Evolutionary conservation across 2,329 filamentous ascomycete species (phyloP).

Genomic region (Pseudogymnoascus sp.): DNA sequence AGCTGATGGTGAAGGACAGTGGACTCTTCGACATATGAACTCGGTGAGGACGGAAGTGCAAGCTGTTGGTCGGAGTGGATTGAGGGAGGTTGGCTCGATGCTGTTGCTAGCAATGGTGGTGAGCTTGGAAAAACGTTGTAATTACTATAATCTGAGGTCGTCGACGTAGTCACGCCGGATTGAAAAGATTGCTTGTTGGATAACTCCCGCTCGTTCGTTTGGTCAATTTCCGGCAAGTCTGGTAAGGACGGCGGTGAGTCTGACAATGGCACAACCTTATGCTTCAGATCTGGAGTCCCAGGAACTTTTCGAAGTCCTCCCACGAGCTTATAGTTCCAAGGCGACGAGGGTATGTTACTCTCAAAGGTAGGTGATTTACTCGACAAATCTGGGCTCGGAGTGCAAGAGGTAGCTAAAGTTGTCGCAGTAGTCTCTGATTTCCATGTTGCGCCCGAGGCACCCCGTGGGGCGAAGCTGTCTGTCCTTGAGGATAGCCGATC

Average conservation of each 20-base stretch:
- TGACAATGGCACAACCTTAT: conserved; percentile 15
- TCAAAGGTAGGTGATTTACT: conserved; percentile 23
- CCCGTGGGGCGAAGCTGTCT: conserved; percentile 20
- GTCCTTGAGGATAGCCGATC: conserved; percentile 21
- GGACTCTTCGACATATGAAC: conserved; percentile 4
- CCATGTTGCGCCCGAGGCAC: conserved; percentile 20
- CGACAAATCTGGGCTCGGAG: conserved; percentile 20
- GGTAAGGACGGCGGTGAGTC: conserved; percentile 1
- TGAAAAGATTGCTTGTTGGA: conserved; percentile 29
- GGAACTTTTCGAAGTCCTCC: conserved; percentile 31
- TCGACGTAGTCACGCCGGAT: conserved; percentile 24
- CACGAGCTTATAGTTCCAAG: conserved; percentile 28
- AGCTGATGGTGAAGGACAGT: conserved; percentile 6
- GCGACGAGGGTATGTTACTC: conserved; percentile 27
- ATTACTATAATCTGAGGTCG: conserved; percentile 26
- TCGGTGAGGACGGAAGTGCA: conserved; percentile 2
- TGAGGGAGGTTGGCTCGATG: conserved; percentile 18
- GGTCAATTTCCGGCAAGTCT: conserved; percentile 13
- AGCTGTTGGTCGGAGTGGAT: background rate
- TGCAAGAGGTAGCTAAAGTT: conserved; percentile 9
- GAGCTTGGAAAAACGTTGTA: conserved; percentile 27
- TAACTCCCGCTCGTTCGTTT: conserved; percentile 23
- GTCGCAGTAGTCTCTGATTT: conserved; percentile 17
- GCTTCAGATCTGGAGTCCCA: conserved; percentile 29
- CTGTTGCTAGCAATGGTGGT: conserved; percentile 20